Conservation (phyloP, 208 protist species). For the Trypanosoma mega region DNA sequence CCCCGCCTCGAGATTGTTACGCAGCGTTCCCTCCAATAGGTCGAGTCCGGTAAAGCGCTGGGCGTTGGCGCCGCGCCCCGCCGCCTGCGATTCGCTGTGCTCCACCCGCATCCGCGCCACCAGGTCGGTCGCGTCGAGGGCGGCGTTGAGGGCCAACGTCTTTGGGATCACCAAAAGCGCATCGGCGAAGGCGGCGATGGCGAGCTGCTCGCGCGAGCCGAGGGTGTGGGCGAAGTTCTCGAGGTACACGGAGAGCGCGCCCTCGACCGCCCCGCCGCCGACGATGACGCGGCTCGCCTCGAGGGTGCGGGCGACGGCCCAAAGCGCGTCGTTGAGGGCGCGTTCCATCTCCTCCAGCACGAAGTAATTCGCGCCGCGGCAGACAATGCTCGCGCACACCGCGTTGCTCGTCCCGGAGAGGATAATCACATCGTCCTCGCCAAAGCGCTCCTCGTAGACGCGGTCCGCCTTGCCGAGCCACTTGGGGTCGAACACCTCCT, state of each 20-base stretch:
- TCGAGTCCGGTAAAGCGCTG: constrained; percentile 93
- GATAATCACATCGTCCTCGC: constrained; percentile 97
- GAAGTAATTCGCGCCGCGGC: constrained; percentile 98
- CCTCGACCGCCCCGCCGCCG: constrained; percentile 98
- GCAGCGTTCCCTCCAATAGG: constrained; percentile 92
- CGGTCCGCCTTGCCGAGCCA: constrained; percentile 94
- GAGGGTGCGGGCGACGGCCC: constrained; percentile 98
- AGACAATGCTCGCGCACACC: constrained; percentile 95
- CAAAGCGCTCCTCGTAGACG: constrained; percentile 96
- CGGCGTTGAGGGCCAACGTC: constrained; percentile 98
- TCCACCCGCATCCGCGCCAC: constrained; percentile 97
- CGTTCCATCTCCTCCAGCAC: constrained; percentile 98
- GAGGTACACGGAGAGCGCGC: constrained; percentile 98
- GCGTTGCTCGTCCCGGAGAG: constrained; percentile 85
- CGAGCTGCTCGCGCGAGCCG: constrained; percentile 98
- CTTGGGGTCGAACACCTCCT: constrained; percentile 95
- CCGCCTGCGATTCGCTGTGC: constrained; percentile 87
- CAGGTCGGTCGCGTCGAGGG: constrained; percentile 98
- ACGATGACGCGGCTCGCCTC: constrained; percentile 97
- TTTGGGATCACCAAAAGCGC: constrained; percentile 99
- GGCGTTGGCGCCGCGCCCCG: constrained; percentile 44
- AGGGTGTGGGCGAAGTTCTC: constrained; percentile 97
- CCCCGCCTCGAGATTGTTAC: constrained; percentile 97
- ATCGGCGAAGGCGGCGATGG: constrained; percentile 98
- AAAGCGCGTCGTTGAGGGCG: constrained; percentile 98